Base-by-base conservation (phyloP, 345 rosid genomes). In the Mercurialis annua region DNA sequence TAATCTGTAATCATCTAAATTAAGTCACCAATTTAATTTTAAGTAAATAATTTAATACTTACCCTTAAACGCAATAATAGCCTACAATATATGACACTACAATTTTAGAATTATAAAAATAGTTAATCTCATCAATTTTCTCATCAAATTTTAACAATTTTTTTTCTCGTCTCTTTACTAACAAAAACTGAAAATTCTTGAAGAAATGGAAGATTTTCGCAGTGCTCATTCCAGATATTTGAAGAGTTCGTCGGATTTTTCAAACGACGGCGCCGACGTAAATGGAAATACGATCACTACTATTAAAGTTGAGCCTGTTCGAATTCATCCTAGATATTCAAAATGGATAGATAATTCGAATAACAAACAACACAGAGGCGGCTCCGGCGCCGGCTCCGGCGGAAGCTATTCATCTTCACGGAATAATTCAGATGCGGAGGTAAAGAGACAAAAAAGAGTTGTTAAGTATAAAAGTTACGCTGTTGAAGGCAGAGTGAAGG, bases 401-500 rank as follows among this genome's bases (percentile, higher is more conserved):
- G n/a, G n/a, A n/a, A n/a, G n/a, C n/a, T n/a, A n/a, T n/a, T n/a
- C n/a, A 40, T 50, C 66, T 14, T 4, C 59, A 0, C 43, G 68
- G 47, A 71, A 65, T 44, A 33, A 26, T 9, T 48, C 51, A 16
- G 79, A 80, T 3, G 34, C 82, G 0, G 85, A 85, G 43, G 15
- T 69, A 42, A 82, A 79, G 78, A 77, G 85, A 29, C 82, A 78
- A 18, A 72, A 62, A 14, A 72, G 86, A 24, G 70, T 85, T 23
- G 73, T 68, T 0, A 79, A 60, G 72, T 82, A 85, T 70, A 78
- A 73, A 58, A 42, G 79, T 0, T 85, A 81, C 0, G 75, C 75
- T 0, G 72, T 71, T 0, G 85, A 79, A 68, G 73, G 81, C 5
- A 51, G 63, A 27, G 18, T 81, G 48, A 81, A 74, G 46, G 40